A percentile compares a stretch with the other conserved stretches of the same genome.
Evolutionary conservation across 257 asterid species (phyloP).

Genomic region (Forsythia suspensa): DNA sequence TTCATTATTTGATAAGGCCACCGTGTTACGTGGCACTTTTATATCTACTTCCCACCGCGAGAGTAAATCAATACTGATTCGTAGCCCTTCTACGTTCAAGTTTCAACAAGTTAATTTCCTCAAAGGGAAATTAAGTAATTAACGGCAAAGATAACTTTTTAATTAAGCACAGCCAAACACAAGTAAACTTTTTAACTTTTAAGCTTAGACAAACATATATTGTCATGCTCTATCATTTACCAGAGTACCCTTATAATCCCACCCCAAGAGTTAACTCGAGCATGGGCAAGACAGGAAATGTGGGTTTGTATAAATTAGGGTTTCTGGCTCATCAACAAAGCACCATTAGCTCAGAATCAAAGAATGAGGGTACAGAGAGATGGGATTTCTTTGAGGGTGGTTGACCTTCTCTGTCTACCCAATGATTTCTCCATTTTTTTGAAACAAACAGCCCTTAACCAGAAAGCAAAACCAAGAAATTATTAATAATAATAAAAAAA

Average conservation of each 20-base stretch:
- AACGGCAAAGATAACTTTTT: no score
- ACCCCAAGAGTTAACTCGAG: neutral
- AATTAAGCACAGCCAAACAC: no score
- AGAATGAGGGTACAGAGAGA: conserved; percentile 24
- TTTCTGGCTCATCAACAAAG: neutral
- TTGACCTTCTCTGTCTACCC: conserved; percentile 11
- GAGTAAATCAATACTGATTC: no score
- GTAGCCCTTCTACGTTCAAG: no score
- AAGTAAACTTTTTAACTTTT: no score
- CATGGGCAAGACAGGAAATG: conserved; percentile 16
- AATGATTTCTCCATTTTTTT: neutral
- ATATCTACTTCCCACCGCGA: no score
- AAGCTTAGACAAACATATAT: no score
- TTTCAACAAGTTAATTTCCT: no score
- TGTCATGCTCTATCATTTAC: no score
- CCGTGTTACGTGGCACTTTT: no score
- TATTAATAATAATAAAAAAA: neutral
- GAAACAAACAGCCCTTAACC: conserved; percentile 30
- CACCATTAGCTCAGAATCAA: conserved; percentile 16
- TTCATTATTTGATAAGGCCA: no score
- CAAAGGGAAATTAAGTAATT: no score
- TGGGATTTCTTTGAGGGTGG: conserved; percentile 16
- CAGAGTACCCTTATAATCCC: neutral
- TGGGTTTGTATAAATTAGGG: neutral
- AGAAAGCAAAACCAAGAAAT: neutral